These are phyloP conservation scores for Wickerhamomyces subpelliculosus DNA, from an alignment of 805 yeast species.

Conservation along the genomic window DNA sequence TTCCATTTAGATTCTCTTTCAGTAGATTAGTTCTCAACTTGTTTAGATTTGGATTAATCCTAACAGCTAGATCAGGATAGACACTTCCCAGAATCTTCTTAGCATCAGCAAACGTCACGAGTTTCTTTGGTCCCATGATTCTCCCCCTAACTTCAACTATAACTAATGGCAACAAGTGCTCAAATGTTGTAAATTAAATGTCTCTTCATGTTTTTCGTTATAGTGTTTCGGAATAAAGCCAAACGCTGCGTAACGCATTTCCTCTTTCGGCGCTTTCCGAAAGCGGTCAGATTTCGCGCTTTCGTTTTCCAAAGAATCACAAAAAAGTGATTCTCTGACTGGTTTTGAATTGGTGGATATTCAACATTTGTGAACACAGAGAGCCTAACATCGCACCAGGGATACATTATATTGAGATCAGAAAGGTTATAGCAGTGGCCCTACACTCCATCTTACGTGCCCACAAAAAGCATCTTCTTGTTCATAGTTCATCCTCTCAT, in stretches of 20 bases:
- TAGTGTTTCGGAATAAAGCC: not conserved
- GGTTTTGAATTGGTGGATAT: not conserved
- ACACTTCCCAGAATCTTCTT: conserved; percentile 22
- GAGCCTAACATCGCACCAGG: not conserved
- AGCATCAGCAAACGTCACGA: conserved; percentile 6
- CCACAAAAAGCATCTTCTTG: not conserved
- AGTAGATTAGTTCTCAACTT: not conserved
- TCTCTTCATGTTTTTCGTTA: too few species aligned
- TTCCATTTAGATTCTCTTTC: not conserved
- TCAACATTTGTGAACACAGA: too few species aligned
- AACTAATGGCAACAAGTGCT: too few species aligned
- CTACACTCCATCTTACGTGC: not conserved
- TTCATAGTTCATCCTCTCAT: not conserved
- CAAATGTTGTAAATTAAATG: too few species aligned
- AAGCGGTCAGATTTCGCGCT: not conserved
- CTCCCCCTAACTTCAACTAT: not conserved
- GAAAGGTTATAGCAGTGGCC: too few species aligned
- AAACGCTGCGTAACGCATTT: not conserved
- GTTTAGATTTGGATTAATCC: conserved; percentile 3
- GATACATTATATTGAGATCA: not conserved
- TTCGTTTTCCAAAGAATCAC: not conserved
- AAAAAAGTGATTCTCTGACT: too few species aligned
- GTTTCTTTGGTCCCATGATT: not conserved
- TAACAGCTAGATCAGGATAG: conserved; percentile 34
- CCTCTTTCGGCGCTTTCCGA: not conserved